phyloP scores from a whole-genome alignment of 202 grass and related monocot genomes.

The Dendrocalamus latiflorus region DNA sequence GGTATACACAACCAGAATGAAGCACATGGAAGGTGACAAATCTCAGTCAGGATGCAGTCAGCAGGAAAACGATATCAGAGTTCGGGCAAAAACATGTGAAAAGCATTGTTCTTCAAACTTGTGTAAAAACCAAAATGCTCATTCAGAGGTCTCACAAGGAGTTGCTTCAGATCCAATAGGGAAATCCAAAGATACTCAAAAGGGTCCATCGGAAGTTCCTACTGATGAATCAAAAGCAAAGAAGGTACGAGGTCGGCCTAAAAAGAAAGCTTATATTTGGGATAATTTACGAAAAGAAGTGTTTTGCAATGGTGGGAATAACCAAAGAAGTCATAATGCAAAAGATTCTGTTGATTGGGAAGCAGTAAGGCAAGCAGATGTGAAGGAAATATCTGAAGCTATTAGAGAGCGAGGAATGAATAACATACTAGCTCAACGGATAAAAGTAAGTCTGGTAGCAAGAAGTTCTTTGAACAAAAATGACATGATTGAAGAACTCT shows the following conservation, averaged over 20 bases:
- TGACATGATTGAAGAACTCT: background rate
- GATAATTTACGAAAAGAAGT: conserved; percentile 71
- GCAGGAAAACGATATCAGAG: too few species aligned
- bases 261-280: conserved; percentile 64
- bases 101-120: too few species aligned
- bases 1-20: conserved; percentile 16
- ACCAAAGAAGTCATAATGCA: conserved; percentile 41
- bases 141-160: too few species aligned
- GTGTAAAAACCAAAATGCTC: conserved; percentile 15
- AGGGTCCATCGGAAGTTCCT: conserved; percentile 16
- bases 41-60: too few species aligned
- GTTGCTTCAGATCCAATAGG: too few species aligned
- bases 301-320: conserved; percentile 23
- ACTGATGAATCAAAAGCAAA: conserved; percentile 42
- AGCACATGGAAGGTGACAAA: conserved; percentile 11
- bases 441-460: conserved; percentile 51
- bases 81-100: too few species aligned
- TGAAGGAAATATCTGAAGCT: conserved; percentile 53
- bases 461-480: conserved; percentile 6
- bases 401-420: too few species aligned
- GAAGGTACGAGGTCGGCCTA: conserved; percentile 31
- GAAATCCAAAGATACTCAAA: too few species aligned
- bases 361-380: conserved; percentile 55
- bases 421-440: conserved; percentile 75
- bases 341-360: conserved; percentile 75